These are phyloP conservation scores for Trichomonas tenax DNA, from an alignment of 208 protist species.

Conservation along the genomic window DNA sequence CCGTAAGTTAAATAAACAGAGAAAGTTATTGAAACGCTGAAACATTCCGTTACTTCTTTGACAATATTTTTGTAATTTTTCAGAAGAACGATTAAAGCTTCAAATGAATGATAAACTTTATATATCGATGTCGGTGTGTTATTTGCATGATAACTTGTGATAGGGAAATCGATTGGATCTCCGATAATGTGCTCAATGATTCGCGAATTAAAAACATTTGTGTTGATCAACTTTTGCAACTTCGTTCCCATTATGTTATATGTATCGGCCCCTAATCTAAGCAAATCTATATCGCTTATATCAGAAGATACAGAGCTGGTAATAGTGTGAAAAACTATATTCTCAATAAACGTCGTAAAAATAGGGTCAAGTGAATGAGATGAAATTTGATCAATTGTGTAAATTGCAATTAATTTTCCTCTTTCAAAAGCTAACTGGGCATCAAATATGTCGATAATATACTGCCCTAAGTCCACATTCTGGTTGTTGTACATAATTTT, in stretches of 20 bases:
- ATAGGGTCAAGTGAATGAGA: background rate
- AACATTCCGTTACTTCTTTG: background rate
- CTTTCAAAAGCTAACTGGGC: background rate
- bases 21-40: background rate
- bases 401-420: background rate
- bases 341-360: background rate
- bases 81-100: background rate
- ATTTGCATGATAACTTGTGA: background rate
- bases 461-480: background rate
- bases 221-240: background rate
- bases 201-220: background rate
- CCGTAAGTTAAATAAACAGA: background rate
- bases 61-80: background rate
- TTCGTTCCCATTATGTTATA: background rate
- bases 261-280: background rate
- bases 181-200: background rate
- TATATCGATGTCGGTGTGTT: background rate
- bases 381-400: background rate
- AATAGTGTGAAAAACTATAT: background rate
- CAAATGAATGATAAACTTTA: background rate
- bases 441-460: background rate
- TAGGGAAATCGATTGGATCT: background rate
- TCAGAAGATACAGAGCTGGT: background rate
- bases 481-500: background rate
- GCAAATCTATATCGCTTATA: background rate